Percentiles rank a stretch among this genome's conserved stretches.
Conservation (phyloP, 768 basidiomycete species). For the Podaxis sp. region DNA sequence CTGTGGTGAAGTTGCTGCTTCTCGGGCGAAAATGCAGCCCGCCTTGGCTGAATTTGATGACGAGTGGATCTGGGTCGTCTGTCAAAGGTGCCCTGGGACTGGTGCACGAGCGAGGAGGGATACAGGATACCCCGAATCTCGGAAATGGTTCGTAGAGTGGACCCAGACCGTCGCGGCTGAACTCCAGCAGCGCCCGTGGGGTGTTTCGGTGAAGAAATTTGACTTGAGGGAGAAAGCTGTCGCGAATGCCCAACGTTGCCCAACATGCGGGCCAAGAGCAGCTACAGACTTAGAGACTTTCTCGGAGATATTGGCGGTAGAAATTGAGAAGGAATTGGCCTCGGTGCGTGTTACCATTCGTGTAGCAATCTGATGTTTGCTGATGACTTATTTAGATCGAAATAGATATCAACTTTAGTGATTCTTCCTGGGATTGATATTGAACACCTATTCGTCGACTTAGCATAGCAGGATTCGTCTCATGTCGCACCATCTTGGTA, state of each 20-base stretch:
- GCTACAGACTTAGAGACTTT: constrained; percentile 31
- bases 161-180: constrained; percentile 29
- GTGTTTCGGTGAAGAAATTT: constrained; percentile 32
- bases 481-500: background rate
- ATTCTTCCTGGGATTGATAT: constrained; percentile 11
- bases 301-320: constrained; percentile 29
- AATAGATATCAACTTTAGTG: constrained; percentile 26
- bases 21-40: constrained; percentile 26
- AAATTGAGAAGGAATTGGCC: constrained; percentile 32
- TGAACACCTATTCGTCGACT: background rate
- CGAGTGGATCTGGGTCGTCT: constrained; percentile 33
- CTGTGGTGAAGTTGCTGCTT: constrained; percentile 36
- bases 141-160: constrained; percentile 36
- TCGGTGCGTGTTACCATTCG: constrained; percentile 21
- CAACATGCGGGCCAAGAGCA: constrained; percentile 25
- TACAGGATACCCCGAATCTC: constrained; percentile 21
- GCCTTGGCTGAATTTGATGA: constrained; percentile 28
- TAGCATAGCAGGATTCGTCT: background rate
- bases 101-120: constrained; percentile 14
- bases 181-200: constrained; percentile 32
- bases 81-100: constrained; percentile 25
- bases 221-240: constrained; percentile 28
- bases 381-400: constrained; percentile 20
- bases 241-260: constrained; percentile 25
- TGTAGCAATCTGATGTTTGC: background rate